Evolutionary conservation across 2,329 filamentous ascomycete species (phyloP), one percentile per base, ranked within the genome.

Genomic region (Trichoderma pleuroti): DNA sequence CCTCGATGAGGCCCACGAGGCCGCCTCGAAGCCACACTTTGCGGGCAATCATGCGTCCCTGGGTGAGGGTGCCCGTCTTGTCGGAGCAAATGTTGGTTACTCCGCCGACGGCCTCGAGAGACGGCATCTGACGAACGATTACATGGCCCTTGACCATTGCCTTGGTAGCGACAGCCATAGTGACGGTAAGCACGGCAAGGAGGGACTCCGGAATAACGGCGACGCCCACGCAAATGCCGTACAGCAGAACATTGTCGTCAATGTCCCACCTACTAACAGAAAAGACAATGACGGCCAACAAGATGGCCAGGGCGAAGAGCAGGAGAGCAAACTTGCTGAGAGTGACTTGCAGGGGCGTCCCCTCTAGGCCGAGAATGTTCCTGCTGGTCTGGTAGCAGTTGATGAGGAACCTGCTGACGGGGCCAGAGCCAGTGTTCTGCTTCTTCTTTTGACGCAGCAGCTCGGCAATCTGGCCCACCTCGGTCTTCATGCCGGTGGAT

Each of bases 301-400:
- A 75, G 68, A 90, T 82, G 56, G 88, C 94, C 64, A 93, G 87
- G 60, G 86, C 89, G 77, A 97, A 97, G 2, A 97, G 87, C 4
- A 93, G 78, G 56, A 96, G 89, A 32, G 94, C 93, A 76, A 97
- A 91, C 80, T 94, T 93, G 82, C 92, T 93, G 65, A 97, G 86
- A 77, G 93, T 95, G 74, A 91, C 90, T 82, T 97, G 93, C 59
- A 97, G 84, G 0, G 94, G 94, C 1, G 94, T 97, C 63, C 93
- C 93, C 68, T 92, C 86, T 3, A 91, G 80, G 69, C 88, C 91
- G 56, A 92, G 85, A 72, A 92, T 84, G 74, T 86, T 85, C 59
- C 86, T 84, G 68, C 79, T 71, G 64, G 80, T 82, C 70, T 81
- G 81, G 71, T 82, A 82, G 72, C 79, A 80, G 70, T 82, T 82